A percentile compares a stretch with the other conserved stretches of the same genome.
These are phyloP conservation scores for Gaultheria prostrata DNA, from an alignment of 148 eudicot genomes.

Conservation along the genomic window DNA sequence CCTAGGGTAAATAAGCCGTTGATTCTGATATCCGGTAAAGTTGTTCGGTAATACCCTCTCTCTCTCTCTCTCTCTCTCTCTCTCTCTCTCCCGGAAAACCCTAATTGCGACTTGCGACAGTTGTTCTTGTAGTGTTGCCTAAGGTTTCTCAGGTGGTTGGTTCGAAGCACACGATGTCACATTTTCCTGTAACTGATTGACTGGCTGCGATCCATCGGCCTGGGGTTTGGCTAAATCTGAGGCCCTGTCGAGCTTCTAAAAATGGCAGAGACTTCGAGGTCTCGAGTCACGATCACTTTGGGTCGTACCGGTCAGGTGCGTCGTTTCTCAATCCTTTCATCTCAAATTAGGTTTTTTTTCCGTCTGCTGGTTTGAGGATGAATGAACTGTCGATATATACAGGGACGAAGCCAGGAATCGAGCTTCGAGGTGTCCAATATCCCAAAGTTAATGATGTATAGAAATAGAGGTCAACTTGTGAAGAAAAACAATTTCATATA, in stretches of 20 bases:
- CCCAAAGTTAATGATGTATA: no score
- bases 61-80: background rate
- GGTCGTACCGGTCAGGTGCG: conserved; percentile 70
- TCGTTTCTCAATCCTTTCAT: background rate
- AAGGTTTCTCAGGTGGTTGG: background rate
- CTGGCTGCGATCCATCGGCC: background rate
- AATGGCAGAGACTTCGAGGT: conserved; percentile 10
- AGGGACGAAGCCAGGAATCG: no score
- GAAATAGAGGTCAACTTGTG: no score
- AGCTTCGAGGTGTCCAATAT: no score
- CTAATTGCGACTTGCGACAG: background rate
- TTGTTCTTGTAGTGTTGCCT: background rate
- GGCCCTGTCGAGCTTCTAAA: background rate
- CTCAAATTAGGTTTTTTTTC: background rate
- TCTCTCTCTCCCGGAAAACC: background rate
- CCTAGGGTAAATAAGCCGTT: background rate
- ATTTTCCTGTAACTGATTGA: background rate
- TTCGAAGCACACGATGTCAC: background rate
- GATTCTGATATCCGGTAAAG: background rate
- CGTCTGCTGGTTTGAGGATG: background rate
- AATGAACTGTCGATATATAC: background rate
- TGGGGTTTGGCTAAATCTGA: background rate
- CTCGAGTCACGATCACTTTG: conserved; percentile 38
- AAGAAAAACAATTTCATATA: no score
- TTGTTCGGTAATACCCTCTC: background rate